These are phyloP conservation scores for Chaetomium tenue DNA, from an alignment of 495 filamentous ascomycete species.

Conservation along the genomic window DNA sequence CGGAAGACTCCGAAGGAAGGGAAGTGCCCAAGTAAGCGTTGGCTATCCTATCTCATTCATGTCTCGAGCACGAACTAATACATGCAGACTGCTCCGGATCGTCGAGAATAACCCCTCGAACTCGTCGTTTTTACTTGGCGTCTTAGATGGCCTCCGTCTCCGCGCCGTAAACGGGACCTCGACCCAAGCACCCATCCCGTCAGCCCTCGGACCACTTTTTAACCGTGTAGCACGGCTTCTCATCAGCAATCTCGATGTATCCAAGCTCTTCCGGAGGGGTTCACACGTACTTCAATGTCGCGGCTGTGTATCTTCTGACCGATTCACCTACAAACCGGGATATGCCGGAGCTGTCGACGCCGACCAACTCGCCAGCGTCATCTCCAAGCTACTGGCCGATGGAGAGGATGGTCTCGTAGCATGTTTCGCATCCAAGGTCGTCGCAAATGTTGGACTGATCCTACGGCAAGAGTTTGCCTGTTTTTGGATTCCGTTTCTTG, in stretches of 20 bases:
- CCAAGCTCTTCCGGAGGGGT: conserved; percentile 12
- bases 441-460: conserved; percentile 16
- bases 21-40: neutral
- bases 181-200: neutral
- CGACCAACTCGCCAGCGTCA: conserved; percentile 14
- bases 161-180: neutral
- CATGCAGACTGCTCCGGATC: conserved; percentile 13
- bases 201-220: neutral
- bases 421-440: conserved; percentile 21
- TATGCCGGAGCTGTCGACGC: conserved; percentile 1
- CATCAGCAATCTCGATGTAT: conserved; percentile 15
- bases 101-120: conserved; percentile 21
- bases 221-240: neutral
- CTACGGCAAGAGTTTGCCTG: conserved; percentile 7
- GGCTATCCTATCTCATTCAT: neutral
- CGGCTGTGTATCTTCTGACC: neutral
- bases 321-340: neutral
- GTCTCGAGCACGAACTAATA: neutral
- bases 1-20: neutral
- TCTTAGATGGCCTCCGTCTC: conserved; percentile 18
- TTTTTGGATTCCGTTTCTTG: conserved; percentile 29
- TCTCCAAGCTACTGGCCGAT: conserved; percentile 13
- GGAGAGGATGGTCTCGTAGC: conserved; percentile 15
- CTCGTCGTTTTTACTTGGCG: conserved; percentile 19
- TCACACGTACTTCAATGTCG: neutral